A percentile compares a stretch with the other conserved stretches of the same genome.
These are phyloP conservation scores for Epichloe glyceriae DNA, from an alignment of 2,329 filamentous ascomycete genomes.

Conservation along the genomic window DNA sequence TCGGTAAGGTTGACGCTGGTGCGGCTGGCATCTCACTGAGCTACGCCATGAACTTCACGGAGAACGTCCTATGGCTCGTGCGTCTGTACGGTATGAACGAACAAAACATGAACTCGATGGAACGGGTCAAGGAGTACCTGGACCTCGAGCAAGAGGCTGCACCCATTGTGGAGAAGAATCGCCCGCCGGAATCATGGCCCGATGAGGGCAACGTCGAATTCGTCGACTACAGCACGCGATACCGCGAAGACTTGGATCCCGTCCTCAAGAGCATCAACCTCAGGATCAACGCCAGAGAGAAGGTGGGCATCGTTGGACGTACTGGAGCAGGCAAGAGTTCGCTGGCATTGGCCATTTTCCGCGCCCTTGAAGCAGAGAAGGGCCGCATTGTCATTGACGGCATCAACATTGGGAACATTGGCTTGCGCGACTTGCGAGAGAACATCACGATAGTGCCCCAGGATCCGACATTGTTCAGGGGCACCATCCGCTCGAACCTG, in stretches of 20 bases:
- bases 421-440: conserved; percentile 83
- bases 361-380: conserved; percentile 78
- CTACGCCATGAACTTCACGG: conserved; percentile 92
- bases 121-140: conserved; percentile 93
- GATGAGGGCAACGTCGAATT: conserved; percentile 78
- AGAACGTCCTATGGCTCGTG: conserved; percentile 94
- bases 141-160: conserved; percentile 89
- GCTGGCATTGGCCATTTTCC: conserved; percentile 82
- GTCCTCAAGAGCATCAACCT: conserved; percentile 77
- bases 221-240: conserved; percentile 75
- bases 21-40: conserved; percentile 87
- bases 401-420: conserved; percentile 80
- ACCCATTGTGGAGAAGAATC: conserved; percentile 61
- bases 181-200: conserved; percentile 74
- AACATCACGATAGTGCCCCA: conserved; percentile 96
- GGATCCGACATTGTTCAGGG: conserved; percentile 87
- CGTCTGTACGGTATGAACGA: conserved; percentile 89
- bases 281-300: conserved; percentile 74
- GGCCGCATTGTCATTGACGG: conserved; percentile 86
- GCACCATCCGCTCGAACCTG: conserved; percentile 81
- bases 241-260: conserved; percentile 74
- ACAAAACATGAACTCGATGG: conserved; percentile 99
- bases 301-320: conserved; percentile 90
- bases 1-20: conserved; percentile 76
- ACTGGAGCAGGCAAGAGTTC: conserved; percentile 97